Conservation (phyloP, 768 basidiomycete genomes). For the Cystofilobasidium capitatum region DNA sequence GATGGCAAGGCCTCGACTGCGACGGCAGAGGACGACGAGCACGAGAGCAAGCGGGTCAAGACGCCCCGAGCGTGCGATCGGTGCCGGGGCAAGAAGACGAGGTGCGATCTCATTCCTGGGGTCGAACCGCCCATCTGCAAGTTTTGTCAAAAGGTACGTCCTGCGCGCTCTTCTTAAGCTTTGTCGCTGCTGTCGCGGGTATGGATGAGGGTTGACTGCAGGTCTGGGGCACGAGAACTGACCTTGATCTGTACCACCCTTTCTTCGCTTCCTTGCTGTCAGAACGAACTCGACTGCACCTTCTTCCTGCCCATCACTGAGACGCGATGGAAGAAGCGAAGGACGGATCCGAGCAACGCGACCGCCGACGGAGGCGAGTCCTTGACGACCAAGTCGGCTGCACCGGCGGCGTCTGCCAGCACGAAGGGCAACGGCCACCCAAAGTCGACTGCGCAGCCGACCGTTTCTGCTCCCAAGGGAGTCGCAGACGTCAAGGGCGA, state of each 20-base stretch:
- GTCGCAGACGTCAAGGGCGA: too few species aligned
- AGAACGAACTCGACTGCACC: constrained; percentile 5
- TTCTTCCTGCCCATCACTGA: constrained; percentile 91
- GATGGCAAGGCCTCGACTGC: not conserved
- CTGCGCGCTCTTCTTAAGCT: constrained; percentile 87
- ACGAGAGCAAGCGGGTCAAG: constrained; percentile 67
- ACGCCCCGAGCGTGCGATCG: constrained; percentile 87
- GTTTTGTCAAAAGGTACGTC: constrained; percentile 86
- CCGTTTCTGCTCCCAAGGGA: too few species aligned
- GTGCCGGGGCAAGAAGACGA: constrained; percentile 69
- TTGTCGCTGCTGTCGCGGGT: constrained; percentile 21
- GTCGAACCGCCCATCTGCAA: constrained; percentile 47
- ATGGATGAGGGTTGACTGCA: not conserved
- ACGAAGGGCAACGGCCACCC: too few species aligned
- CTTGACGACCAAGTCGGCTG: constrained; percentile 31
- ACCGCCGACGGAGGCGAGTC: not conserved
- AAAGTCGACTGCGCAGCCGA: not conserved
- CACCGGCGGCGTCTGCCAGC: too few species aligned
- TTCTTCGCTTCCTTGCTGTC: not conserved
- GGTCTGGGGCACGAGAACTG: too few species aligned
- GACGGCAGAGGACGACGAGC: not conserved
- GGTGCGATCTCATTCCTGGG: constrained; percentile 77
- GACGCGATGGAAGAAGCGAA: constrained; percentile 83
- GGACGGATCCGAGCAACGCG: not conserved
- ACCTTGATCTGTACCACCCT: not conserved